These are phyloP conservation scores for Exophiala mesophila DNA, from an alignment of 2,329 filamentous ascomycete species.

Conservation along the genomic window DNA sequence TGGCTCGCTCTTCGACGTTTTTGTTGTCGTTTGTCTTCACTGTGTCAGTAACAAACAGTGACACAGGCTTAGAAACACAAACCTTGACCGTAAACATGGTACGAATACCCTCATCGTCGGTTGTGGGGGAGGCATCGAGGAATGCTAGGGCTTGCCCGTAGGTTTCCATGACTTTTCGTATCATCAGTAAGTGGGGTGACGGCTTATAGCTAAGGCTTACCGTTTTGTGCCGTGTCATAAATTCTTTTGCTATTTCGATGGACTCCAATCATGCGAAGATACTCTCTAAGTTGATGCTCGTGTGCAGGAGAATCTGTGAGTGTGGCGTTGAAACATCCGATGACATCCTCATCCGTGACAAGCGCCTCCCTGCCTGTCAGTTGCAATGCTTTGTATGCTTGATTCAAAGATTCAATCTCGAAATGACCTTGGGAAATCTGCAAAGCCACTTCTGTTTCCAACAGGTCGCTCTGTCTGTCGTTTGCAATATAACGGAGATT, in stretches of 20 bases:
- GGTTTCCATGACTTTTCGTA: slow-evolving; percentile 48
- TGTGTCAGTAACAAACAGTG: background rate
- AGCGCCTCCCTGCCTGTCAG: slow-evolving; percentile 43
- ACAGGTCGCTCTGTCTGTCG: slow-evolving; percentile 51
- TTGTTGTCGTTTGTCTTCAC: slow-evolving; percentile 48
- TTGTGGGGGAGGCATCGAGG: slow-evolving; percentile 49
- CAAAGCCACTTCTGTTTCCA: slow-evolving; percentile 55
- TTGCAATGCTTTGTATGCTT: slow-evolving; percentile 58
- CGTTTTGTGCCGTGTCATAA: slow-evolving; percentile 53
- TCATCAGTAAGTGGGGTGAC: slow-evolving; percentile 11
- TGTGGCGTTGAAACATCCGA: slow-evolving; percentile 57
- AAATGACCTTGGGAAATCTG: slow-evolving; percentile 56
- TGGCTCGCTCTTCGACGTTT: slow-evolving; percentile 45
- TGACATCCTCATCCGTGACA: slow-evolving; percentile 54
- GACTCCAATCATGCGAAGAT: slow-evolving; percentile 57
- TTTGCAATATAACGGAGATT: slow-evolving; percentile 58
- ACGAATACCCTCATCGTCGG: slow-evolving; percentile 54
- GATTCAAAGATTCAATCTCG: slow-evolving; percentile 51
- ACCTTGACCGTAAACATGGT: slow-evolving; percentile 56
- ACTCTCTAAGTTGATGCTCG: slow-evolving; percentile 53
- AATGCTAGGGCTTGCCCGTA: slow-evolving; percentile 60
- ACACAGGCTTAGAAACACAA: slow-evolving; percentile 2
- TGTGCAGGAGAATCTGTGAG: slow-evolving; percentile 51
- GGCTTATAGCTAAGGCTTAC: slow-evolving; percentile 30
- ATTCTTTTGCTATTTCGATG: slow-evolving; percentile 55